A percentile compares a stretch with the other conserved stretches of the same genome.
These are phyloP conservation scores for Suhomyces choctaworum DNA, from an alignment of 1,139 yeast species.

Conservation along the genomic window DNA sequence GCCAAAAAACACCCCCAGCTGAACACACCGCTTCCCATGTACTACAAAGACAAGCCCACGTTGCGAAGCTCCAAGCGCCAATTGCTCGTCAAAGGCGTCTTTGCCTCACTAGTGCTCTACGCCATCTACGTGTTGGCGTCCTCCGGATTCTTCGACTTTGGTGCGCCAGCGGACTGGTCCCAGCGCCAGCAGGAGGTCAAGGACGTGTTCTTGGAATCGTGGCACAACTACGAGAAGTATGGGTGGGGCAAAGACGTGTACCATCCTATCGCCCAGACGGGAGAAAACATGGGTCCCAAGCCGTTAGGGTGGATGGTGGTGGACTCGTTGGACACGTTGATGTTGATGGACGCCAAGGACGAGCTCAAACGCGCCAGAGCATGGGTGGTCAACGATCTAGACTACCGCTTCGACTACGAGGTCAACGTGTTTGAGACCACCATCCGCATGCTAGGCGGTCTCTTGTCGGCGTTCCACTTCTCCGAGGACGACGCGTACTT, in stretches of 20 bases:
- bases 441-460: slow-evolving; percentile 90
- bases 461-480: slow-evolving; percentile 76
- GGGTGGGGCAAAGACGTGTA: slow-evolving; percentile 87
- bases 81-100: slow-evolving; percentile 47
- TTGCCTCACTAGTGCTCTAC: slow-evolving; percentile 42
- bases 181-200: slow-evolving; percentile 56
- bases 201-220: slow-evolving; percentile 68
- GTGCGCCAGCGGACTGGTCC: slow-evolving; percentile 30
- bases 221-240: slow-evolving; percentile 73
- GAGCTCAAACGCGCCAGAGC: slow-evolving; percentile 64
- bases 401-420: slow-evolving; percentile 58
- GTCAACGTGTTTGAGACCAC: slow-evolving; percentile 93
- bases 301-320: slow-evolving; percentile 97
- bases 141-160: slow-evolving; percentile 5
- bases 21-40: slow-evolving; percentile 15
- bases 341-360: slow-evolving; percentile 72
- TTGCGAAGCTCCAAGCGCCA: slow-evolving; percentile 9
- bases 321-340: slow-evolving; percentile 82
- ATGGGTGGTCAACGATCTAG: slow-evolving; percentile 68
- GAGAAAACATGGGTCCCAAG: slow-evolving; percentile 75
- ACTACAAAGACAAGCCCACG: slow-evolving; percentile 20
- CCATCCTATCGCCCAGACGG: slow-evolving; percentile 55
- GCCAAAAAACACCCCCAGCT: slow-evolving; percentile 11
- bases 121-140: slow-evolving; percentile 28
- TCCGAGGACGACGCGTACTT: slow-evolving; percentile 70